phyloP scores from a whole-genome alignment of 1,139 yeast genomes.

The Taiozyma sp. region DNA sequence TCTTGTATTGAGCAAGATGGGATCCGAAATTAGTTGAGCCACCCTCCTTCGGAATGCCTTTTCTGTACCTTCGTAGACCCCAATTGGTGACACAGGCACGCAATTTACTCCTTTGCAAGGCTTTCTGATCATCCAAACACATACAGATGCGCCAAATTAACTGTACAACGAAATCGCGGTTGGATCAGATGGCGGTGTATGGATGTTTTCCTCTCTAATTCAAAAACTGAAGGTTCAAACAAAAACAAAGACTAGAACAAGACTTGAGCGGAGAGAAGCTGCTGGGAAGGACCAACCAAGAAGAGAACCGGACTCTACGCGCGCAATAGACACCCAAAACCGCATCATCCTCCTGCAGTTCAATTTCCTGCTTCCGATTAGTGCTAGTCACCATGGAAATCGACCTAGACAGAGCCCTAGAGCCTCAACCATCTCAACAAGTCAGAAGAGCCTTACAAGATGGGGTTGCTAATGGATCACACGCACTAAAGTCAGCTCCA shows the following conservation, averaged over 20 bases:
- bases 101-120: not conserved
- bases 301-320: not conserved
- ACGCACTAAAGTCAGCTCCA: constrained; percentile 3
- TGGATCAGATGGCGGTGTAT: constrained; percentile 1
- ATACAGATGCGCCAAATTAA: not conserved
- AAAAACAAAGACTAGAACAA: not conserved
- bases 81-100: not conserved
- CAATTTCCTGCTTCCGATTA: not conserved
- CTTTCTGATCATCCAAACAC: not conserved
- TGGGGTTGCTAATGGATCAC: constrained; percentile 1
- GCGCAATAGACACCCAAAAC: not conserved
- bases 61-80: not conserved
- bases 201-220: not conserved
- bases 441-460: not conserved
- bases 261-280: not conserved
- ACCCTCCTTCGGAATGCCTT: not conserved
- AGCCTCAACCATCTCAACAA: constrained; percentile 8
- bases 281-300: not conserved
- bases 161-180: not conserved
- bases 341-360: not conserved
- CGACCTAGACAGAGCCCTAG: constrained; percentile 22
- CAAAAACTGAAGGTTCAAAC: constrained; percentile 3
- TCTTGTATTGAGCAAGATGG: not conserved
- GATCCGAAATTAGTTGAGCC: not conserved
- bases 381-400: constrained; percentile 12